phyloP scores from a whole-genome alignment of 768 basidiomycete genomes.

The Tremella mesenterica region DNA sequence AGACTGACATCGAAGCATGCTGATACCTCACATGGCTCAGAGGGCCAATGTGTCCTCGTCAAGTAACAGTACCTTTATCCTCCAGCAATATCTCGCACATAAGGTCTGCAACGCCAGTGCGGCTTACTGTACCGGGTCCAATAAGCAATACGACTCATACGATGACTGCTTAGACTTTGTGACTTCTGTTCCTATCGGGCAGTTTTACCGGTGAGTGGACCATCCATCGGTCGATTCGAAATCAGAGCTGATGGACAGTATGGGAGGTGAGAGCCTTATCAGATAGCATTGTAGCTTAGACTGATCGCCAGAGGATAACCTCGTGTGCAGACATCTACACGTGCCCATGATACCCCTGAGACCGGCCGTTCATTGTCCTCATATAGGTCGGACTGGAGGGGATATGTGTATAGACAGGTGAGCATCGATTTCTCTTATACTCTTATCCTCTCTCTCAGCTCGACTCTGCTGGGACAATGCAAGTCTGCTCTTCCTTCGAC shows the following conservation, averaged over 20 bases:
- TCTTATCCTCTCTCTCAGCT: no score
- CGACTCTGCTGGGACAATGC: no score
- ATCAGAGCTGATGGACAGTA: not conserved
- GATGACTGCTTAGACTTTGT: conserved; percentile 12
- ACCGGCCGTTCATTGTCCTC: conserved; percentile 19
- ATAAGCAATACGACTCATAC: conserved; percentile 18
- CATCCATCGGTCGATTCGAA: not conserved
- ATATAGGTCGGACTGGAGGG: conserved; percentile 21
- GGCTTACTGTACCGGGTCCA: conserved; percentile 12
- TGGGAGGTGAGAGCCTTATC: conserved; percentile 1
- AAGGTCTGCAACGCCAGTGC: conserved; percentile 9
- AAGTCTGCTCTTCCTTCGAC: no score
- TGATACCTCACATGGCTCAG: conserved; percentile 24
- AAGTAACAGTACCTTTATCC: conserved; percentile 6
- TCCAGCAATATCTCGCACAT: conserved; percentile 19
- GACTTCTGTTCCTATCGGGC: conserved; percentile 2
- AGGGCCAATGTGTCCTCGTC: conserved; percentile 5
- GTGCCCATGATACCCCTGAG: conserved; percentile 15
- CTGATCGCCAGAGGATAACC: conserved; percentile 18
- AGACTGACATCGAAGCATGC: no score
- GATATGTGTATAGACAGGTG: conserved; percentile 21
- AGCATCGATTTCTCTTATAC: not conserved
- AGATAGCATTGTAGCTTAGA: not conserved
- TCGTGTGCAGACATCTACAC: conserved; percentile 20
- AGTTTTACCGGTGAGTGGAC: conserved; percentile 5